Conservation (phyloP, 192 early-diverging fungal species). For the Coemansia sp. region DNA sequence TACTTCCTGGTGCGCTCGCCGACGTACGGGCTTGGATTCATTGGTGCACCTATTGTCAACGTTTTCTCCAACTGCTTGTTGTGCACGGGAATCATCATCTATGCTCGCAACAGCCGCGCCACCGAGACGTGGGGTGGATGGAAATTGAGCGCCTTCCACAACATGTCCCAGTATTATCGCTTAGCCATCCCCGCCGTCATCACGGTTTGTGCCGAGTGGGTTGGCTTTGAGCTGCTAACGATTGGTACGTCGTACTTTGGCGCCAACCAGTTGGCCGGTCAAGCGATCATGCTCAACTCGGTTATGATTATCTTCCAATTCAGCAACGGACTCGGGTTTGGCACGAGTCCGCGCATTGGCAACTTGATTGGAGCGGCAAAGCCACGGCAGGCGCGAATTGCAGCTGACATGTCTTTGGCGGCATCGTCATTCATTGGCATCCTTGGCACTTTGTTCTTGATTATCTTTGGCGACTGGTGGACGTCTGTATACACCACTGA, state of each 20-base stretch:
- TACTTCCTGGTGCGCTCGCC: conserved; percentile 78
- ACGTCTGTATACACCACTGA: conserved; percentile 66
- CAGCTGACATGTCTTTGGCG: conserved; percentile 18
- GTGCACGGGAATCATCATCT: conserved; percentile 62
- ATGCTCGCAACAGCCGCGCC: conserved; percentile 60
- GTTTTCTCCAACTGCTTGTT: conserved; percentile 75
- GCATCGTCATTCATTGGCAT: conserved; percentile 7
- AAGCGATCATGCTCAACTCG: conserved; percentile 59
- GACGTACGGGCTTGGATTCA: conserved; percentile 65
- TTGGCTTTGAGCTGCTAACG: conserved; percentile 52
- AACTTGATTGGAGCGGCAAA: conserved; percentile 52
- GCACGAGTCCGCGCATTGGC: conserved; percentile 56
- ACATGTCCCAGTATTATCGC: conserved; percentile 55
- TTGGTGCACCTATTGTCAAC: conserved; percentile 84
- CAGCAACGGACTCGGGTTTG: conserved; percentile 57
- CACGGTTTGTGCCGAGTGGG: conserved; percentile 74
- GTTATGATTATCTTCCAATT: conserved; percentile 54
- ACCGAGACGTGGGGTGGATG: conserved; percentile 70
- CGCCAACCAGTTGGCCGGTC: conserved; percentile 57
- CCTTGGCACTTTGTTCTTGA: background rate
- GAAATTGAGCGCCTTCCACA: conserved; percentile 40
- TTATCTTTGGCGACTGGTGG: conserved; percentile 41
- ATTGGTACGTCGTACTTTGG: conserved; percentile 59
- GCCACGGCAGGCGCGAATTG: conserved; percentile 23
- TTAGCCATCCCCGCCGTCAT: conserved; percentile 72